Evolutionary conservation across 1,139 yeast species (phyloP).

Genomic region (Debaryomycetaceae sp.): DNA sequence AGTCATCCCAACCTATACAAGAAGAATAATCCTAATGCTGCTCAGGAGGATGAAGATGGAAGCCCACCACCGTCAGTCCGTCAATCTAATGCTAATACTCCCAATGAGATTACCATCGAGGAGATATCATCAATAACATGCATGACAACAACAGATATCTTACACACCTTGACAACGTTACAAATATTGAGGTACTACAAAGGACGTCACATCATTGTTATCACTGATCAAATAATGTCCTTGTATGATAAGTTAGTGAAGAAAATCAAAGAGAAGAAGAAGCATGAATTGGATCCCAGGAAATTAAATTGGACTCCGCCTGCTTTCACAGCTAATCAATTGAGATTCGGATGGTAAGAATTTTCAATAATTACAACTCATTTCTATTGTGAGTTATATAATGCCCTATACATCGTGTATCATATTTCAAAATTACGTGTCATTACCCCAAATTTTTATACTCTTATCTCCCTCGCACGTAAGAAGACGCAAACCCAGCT

Average conservation of each 20-base stretch:
- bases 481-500: conserved; percentile 73
- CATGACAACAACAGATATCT: conserved; percentile 94
- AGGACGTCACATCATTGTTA: conserved; percentile 91
- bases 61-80: conserved; percentile 18
- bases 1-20: conserved; percentile 38
- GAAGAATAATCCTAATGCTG: conserved; percentile 34
- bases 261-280: conserved; percentile 57
- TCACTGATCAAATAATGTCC: conserved; percentile 78
- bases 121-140: conserved; percentile 84
- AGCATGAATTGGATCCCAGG: conserved; percentile 71
- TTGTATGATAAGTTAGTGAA: conserved; percentile 71
- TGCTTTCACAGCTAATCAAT: conserved; percentile 90
- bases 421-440: neutral
- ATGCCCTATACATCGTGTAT: neutral
- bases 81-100: conserved; percentile 11
- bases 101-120: conserved; percentile 80
- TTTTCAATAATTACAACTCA: neutral
- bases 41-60: conserved; percentile 25
- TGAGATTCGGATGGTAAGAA: conserved; percentile 86
- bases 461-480: conserved; percentile 92
- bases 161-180: conserved; percentile 88
- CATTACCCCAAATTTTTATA: conserved; percentile 70
- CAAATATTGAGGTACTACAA: conserved; percentile 89
- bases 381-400: neutral
- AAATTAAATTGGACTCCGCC: conserved; percentile 92